Conservation (phyloP, 139 green algal species). For the Ettlia oleoabundans region DNA sequence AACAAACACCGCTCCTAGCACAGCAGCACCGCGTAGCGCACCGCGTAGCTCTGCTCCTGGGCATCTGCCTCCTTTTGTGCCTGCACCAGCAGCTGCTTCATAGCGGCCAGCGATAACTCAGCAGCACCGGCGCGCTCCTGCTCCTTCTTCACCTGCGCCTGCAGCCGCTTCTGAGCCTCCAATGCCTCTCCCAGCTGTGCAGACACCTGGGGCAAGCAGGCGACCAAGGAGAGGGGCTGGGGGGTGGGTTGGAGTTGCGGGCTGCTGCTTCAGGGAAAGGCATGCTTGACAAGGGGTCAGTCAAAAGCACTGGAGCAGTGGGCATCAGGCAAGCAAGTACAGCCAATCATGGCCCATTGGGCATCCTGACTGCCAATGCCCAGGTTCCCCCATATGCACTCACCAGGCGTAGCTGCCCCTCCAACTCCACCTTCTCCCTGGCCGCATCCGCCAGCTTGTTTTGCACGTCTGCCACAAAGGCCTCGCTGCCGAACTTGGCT, state of each 20-base stretch:
- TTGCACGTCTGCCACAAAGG: conserved; percentile 13
- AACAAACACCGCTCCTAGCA: background rate
- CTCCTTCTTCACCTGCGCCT: background rate
- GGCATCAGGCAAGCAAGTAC: no score
- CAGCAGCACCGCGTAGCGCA: conserved; percentile 8
- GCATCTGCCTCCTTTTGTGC: conserved; percentile 6
- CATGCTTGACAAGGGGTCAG: no score
- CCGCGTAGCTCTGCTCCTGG: conserved; percentile 2
- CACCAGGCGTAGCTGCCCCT: conserved; percentile 17
- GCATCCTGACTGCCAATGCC: no score
- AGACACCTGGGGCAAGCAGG: no score
- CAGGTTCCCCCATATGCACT: no score
- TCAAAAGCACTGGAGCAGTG: no score
- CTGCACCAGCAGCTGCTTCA: conserved; percentile 34
- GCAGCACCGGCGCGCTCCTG: conserved; percentile 31
- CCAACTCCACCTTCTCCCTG: conserved; percentile 5
- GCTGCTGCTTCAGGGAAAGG: no score
- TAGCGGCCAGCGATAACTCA: background rate
- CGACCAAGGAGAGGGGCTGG: no score
- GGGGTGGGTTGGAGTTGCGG: no score
- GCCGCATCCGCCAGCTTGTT: background rate
- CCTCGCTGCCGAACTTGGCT: background rate
- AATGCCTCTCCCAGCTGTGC: background rate
- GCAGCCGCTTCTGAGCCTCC: conserved; percentile 2
- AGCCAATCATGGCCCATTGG: no score